Percentiles rank a stretch among this genome's conserved stretches.
Conservation (phyloP, 805 yeast genomes). For the Yamadazyma scolyti region DNA sequence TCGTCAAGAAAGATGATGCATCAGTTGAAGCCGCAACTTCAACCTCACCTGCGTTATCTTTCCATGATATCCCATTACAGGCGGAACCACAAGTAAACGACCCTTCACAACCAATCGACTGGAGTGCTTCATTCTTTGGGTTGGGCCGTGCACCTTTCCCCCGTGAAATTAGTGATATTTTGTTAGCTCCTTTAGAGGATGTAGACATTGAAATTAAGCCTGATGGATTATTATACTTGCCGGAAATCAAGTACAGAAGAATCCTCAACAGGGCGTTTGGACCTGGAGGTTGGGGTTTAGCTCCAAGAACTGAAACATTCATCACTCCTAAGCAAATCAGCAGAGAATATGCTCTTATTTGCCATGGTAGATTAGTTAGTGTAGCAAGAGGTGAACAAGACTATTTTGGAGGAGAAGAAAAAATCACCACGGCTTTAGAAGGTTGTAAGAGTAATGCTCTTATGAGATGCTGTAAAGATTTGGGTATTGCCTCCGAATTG, state of each 20-base stretch:
- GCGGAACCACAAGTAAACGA: constrained; percentile 1
- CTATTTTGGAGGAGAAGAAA: constrained; percentile 75
- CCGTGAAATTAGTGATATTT: constrained; percentile 52
- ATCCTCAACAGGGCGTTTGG: constrained; percentile 89
- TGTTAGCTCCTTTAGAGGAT: constrained; percentile 59
- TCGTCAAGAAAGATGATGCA: constrained; percentile 1
- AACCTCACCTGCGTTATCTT: not conserved
- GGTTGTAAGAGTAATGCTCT: constrained; percentile 96
- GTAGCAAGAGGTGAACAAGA: constrained; percentile 96
- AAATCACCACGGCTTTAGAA: constrained; percentile 92
- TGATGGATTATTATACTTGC: constrained; percentile 86
- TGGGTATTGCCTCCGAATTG: constrained; percentile 93
- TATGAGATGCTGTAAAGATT: constrained; percentile 97
- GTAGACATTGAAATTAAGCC: constrained; percentile 92
- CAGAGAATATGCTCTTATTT: constrained; percentile 84
- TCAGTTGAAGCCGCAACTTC: not conserved
- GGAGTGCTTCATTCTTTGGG: constrained; percentile 88
- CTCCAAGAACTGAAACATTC: constrained; percentile 83
- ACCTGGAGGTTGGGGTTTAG: constrained; percentile 98
- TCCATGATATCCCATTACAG: constrained; percentile 6
- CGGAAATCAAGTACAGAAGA: constrained; percentile 93
- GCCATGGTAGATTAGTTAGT: constrained; percentile 84
- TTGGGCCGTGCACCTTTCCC: constrained; percentile 77
- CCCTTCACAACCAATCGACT: constrained; percentile 43
- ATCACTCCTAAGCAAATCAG: constrained; percentile 74